A percentile compares a stretch with the other conserved stretches of the same genome.
Evolutionary conservation across 768 basidiomycete genomes (phyloP).

Genomic region (Pleurotus tuoliensis): DNA sequence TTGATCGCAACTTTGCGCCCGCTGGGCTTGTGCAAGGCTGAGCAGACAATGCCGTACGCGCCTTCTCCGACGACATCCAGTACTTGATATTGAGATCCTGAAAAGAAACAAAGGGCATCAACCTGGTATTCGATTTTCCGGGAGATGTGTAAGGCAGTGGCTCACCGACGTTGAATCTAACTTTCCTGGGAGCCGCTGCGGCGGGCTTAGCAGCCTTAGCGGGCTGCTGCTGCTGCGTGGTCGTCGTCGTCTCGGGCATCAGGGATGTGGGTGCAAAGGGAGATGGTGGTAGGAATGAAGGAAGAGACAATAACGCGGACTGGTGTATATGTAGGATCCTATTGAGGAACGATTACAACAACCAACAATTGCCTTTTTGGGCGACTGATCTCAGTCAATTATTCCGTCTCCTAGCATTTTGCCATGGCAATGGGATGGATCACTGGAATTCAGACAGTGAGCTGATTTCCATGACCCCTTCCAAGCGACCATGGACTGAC

Average conservation of each 20-base stretch:
- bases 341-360: slow-evolving; percentile 2
- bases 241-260: slow-evolving; percentile 28
- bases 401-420: slow-evolving; percentile 1
- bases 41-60: slow-evolving; percentile 94
- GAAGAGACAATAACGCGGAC: slow-evolving; percentile 4
- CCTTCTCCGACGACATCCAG: slow-evolving; percentile 88
- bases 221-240: slow-evolving; percentile 29
- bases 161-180: slow-evolving; percentile 83
- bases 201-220: slow-evolving; percentile 29
- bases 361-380: slow-evolving; percentile 1
- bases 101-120: slow-evolving; percentile 8
- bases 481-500: background rate
- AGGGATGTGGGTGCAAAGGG: slow-evolving; percentile 12
- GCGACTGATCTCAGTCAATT: slow-evolving; percentile 1
- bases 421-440: slow-evolving; percentile 6
- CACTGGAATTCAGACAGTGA: background rate
- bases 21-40: slow-evolving; percentile 83
- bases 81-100: slow-evolving; percentile 78
- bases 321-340: background rate
- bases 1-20: slow-evolving; percentile 95
- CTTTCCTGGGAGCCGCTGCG: slow-evolving; percentile 69
- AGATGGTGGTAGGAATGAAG: slow-evolving; percentile 16
- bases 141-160: slow-evolving; percentile 1
- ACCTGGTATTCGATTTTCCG: background rate
- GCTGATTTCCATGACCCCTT: slow-evolving; percentile 5